Evolutionary conservation across 1,284 basidiomycete genomes (phyloP).

Genomic region (Cutaneotrichosporon mucoides): DNA sequence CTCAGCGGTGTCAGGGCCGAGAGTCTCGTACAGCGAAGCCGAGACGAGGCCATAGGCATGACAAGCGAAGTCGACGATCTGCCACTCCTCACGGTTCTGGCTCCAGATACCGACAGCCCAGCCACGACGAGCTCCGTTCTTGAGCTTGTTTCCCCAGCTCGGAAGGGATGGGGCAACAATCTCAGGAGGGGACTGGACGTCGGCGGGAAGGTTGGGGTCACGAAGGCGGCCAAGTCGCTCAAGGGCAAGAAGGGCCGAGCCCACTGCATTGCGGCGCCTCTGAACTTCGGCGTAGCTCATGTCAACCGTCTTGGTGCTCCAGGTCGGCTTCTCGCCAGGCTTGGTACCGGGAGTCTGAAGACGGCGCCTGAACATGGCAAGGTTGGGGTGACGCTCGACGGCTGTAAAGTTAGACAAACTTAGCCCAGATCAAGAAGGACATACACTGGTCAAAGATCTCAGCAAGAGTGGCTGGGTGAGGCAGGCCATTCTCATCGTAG

Average conservation of each 20-base stretch:
- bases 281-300: constrained; percentile 36
- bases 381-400: constrained; percentile 35
- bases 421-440: constrained; percentile 5
- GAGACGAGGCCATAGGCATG: constrained; percentile 77
- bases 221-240: constrained; percentile 40
- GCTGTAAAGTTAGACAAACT: constrained; percentile 17
- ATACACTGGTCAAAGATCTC: constrained; percentile 47
- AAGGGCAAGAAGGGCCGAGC: constrained; percentile 41
- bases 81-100: constrained; percentile 71
- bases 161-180: constrained; percentile 33
- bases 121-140: constrained; percentile 40
- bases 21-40: constrained; percentile 85
- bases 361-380: constrained; percentile 37
- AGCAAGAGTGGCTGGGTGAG: constrained; percentile 35
- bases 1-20: constrained; percentile 63
- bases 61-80: constrained; percentile 73
- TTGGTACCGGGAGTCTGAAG: constrained; percentile 24
- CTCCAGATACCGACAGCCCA: constrained; percentile 52
- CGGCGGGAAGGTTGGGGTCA: constrained; percentile 19
- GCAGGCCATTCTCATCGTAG: constrained; percentile 5
- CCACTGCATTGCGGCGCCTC: constrained; percentile 39
- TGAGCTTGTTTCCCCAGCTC: constrained; percentile 28
- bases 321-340: constrained; percentile 24
- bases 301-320: constrained; percentile 32
- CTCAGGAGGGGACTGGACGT: constrained; percentile 24